Percentiles rank a stretch among this genome's conserved stretches.
Evolutionary conservation across 169 alveolate genomes (phyloP).

Genomic region (Eimeria necatrix): DNA sequence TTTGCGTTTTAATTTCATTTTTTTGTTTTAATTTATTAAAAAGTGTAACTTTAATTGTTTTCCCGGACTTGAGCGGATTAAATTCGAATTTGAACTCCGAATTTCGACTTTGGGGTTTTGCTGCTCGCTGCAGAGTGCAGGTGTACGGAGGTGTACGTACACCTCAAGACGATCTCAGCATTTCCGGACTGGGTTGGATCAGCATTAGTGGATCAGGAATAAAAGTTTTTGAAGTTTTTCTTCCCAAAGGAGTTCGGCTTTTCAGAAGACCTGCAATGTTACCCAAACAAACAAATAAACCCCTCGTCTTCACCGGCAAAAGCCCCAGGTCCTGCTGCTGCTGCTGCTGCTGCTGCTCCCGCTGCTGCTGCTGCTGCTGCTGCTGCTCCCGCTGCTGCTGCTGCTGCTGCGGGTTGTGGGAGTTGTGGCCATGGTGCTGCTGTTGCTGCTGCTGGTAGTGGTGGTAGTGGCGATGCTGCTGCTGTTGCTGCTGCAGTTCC

Average conservation of each 20-base stretch:
- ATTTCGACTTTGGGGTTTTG: neutral
- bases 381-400: neutral
- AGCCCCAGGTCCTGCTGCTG: neutral
- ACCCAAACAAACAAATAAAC: constrained; percentile 4
- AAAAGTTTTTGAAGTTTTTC: constrained; percentile 86
- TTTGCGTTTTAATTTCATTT: no score
- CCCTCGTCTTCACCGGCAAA: neutral
- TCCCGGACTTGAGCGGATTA: neutral
- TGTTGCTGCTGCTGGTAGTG: no score
- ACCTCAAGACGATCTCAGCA: constrained; percentile 88
- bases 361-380: neutral
- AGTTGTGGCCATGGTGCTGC: neutral
- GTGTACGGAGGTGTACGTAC: constrained; percentile 45
- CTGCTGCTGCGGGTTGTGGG: neutral
- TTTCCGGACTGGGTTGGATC: constrained; percentile 91
- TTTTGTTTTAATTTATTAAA: neutral
- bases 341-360: neutral
- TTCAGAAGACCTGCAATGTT: constrained; percentile 85
- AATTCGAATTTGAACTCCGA: neutral
- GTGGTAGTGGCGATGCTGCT: no score
- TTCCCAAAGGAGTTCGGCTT: constrained; percentile 88
- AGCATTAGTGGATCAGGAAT: constrained; percentile 88
- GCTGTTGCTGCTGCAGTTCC: no score
- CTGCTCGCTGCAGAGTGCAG: constrained; percentile 58
- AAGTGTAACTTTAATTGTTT: neutral